These are phyloP conservation scores for Fusarium humuli DNA, from an alignment of 2,329 filamentous ascomycete genomes.

Conservation along the genomic window DNA sequence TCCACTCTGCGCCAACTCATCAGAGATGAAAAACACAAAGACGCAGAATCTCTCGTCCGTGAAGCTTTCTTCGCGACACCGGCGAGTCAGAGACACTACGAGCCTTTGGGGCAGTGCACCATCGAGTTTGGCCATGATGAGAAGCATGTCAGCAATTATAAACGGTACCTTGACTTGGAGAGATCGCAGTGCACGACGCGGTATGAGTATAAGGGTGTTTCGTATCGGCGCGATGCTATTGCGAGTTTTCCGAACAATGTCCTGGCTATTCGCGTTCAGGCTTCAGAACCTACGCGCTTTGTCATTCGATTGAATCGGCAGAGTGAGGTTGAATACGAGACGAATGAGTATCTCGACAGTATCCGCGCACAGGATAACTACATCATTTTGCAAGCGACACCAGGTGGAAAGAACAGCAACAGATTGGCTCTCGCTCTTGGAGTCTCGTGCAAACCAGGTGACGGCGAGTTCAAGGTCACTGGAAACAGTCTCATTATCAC, in stretches of 20 bases:
- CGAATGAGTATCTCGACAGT: conserved; percentile 44
- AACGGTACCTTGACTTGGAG: conserved; percentile 54
- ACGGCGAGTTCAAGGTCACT: conserved; percentile 19
- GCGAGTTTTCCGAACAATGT: conserved; percentile 57
- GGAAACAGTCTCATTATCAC: conserved; percentile 36
- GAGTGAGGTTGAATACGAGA: conserved; percentile 41
- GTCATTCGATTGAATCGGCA: conserved; percentile 42
- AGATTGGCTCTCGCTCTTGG: conserved; percentile 31
- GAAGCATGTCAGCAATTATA: conserved; percentile 49
- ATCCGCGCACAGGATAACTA: conserved; percentile 31
- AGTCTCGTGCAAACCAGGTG: neutral
- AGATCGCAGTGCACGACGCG: conserved; percentile 52
- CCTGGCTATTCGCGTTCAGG: conserved; percentile 43
- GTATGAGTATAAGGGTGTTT: conserved; percentile 52
- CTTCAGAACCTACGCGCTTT: conserved; percentile 39
- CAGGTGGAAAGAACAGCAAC: conserved; percentile 40
- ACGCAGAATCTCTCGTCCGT: conserved; percentile 41
- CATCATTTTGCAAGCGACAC: conserved; percentile 38
- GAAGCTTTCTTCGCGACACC: conserved; percentile 45
- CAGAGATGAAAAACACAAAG: conserved; percentile 36
- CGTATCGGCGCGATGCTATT: conserved; percentile 53
- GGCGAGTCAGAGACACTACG: conserved; percentile 46
- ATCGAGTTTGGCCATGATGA: conserved; percentile 53
- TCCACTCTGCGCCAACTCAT: conserved; percentile 39
- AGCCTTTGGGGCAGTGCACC: conserved; percentile 50